Conservation (phyloP, 768 basidiomycete species). For the Lentinula boryana region DNA sequence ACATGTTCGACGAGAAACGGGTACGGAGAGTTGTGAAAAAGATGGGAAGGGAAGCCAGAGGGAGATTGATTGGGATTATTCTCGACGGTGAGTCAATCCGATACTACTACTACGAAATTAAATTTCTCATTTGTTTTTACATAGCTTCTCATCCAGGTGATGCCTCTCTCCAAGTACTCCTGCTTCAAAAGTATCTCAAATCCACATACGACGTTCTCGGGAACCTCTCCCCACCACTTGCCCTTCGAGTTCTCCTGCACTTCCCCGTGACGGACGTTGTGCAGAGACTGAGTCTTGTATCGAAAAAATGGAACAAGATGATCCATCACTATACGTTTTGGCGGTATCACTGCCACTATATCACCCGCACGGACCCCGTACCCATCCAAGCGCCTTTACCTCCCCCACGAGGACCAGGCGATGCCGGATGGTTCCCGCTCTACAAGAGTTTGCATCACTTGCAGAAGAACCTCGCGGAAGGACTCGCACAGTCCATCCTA, state of each 20-base stretch:
- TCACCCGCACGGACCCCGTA: slow-evolving; percentile 68
- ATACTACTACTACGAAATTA: background rate
- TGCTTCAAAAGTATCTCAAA: slow-evolving; percentile 78
- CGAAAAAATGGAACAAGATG: slow-evolving; percentile 36
- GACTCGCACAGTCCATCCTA: slow-evolving; percentile 66
- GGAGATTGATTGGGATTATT: slow-evolving; percentile 67
- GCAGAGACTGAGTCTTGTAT: slow-evolving; percentile 24
- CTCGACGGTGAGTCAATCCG: slow-evolving; percentile 42
- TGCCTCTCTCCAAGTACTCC: slow-evolving; percentile 75
- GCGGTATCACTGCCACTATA: slow-evolving; percentile 67
- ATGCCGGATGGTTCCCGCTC: slow-evolving; percentile 40
- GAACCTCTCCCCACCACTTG: slow-evolving; percentile 58
- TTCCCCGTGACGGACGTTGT: slow-evolving; percentile 53
- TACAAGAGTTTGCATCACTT: slow-evolving; percentile 81
- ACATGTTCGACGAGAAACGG: slow-evolving; percentile 66
- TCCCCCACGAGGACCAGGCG: background rate
- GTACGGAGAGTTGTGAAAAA: slow-evolving; percentile 60
- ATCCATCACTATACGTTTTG: slow-evolving; percentile 67
- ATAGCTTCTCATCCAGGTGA: slow-evolving; percentile 79
- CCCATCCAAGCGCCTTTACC: slow-evolving; percentile 28
- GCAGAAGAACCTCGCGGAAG: slow-evolving; percentile 77
- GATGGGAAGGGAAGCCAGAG: slow-evolving; percentile 60
- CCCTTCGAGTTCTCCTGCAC: slow-evolving; percentile 55
- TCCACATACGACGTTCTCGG: slow-evolving; percentile 83
- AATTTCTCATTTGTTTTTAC: slow-evolving; percentile 5